Base-by-base conservation (phyloP, 2,329 filamentous ascomycete species). In the Trichoderma lentiforme region DNA sequence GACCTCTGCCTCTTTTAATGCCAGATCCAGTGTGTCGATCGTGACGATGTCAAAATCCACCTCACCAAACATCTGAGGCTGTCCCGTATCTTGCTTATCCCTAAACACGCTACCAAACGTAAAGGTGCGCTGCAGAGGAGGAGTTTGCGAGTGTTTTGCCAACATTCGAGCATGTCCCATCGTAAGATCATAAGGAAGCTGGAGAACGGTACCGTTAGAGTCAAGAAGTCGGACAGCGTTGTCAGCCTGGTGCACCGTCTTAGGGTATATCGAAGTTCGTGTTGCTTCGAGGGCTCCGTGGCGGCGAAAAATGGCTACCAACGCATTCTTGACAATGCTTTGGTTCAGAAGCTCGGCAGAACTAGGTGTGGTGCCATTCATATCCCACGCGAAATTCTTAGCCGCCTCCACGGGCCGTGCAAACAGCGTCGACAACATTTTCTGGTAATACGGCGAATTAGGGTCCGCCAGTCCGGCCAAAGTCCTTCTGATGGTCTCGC, bases 31-130 rank as follows among this genome's bases (percentile, higher is more conserved):
- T 1, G 92, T 91, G 76, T 95, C 91, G 58, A 89, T 88, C 0
- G 94, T 95, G n/a, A 97, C 88, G 73, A 99, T 94, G 81, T 99
- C 96, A 80, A 98, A 99, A 80, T 98, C 95, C 3, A 97, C 95
- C 79, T 98, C 96, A 11, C 93, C 92, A 79, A 93, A 92, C 77
- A 91, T 92, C 71, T 88, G 87, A 7, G 96, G 96, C 76, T 97
- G 93, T 2, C 93, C 93, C 8, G 93, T 94, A 70, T 90, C 91
- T 63, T 90, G 86, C 60, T 88, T 90, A 74, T 97, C 93, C 53
- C 96, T 89, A 79, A 94, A 98, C 1, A 98, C 94, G 39, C 88
- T 91, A 7, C 94, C 95, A 79, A 99, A 98, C 0, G 93, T 90
- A 80, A 94, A 97, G 0, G 93, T 93, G 75, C 93, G 92, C 75